phyloP scores from a whole-genome alignment of 306 rosid species.

The Lathyrus tuberosus region DNA sequence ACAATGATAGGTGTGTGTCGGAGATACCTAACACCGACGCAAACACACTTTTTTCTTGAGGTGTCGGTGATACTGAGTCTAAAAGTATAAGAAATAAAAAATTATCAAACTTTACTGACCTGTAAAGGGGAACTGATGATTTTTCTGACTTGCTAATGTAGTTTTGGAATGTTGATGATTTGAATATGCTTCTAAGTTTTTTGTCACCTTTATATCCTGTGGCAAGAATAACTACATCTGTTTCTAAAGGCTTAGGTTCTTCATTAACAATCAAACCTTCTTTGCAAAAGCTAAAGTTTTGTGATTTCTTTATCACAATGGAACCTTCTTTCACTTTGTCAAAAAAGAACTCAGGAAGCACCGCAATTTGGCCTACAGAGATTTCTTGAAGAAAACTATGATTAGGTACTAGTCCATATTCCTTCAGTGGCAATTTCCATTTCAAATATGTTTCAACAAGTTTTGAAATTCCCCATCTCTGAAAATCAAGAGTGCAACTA shows the following conservation, averaged over 20 bases:
- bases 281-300: constrained; percentile 42
- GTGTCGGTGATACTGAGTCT: no score
- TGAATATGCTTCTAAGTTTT: constrained; percentile 46
- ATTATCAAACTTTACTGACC: constrained; percentile 29
- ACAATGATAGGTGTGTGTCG: no score
- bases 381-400: constrained; percentile 46
- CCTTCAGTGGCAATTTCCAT: constrained; percentile 57
- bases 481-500: background rate
- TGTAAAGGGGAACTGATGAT: constrained; percentile 48
- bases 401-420: constrained; percentile 48
- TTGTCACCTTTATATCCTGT: constrained; percentile 57
- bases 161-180: background rate
- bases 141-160: constrained; percentile 12
- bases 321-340: constrained; percentile 50
- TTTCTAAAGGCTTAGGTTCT: constrained; percentile 40
- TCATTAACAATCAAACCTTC: constrained; percentile 22
- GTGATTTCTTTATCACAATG: constrained; percentile 46
- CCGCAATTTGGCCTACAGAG: constrained; percentile 38
- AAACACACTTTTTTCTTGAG: no score
- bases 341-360: constrained; percentile 47
- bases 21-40: no score
- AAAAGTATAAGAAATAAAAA: no score
- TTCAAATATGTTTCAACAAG: constrained; percentile 42
- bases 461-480: constrained; percentile 57
- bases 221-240: constrained; percentile 59